A percentile compares a stretch with the other conserved stretches of the same genome.
These are phyloP conservation scores for Russula griseocarnosa DNA, from an alignment of 768 basidiomycete genomes.

Conservation along the genomic window DNA sequence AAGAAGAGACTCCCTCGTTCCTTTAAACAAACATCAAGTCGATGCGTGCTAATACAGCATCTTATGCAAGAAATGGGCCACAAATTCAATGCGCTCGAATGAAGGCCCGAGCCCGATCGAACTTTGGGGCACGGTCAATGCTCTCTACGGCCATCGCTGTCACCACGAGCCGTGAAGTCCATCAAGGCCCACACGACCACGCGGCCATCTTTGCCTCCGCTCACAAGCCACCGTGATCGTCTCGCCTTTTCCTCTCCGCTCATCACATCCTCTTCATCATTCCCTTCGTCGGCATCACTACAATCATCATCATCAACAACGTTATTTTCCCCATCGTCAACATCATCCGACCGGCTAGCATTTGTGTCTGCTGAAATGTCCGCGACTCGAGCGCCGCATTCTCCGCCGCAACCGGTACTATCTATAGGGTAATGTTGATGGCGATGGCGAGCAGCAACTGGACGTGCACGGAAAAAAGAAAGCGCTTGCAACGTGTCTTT, in stretches of 20 bases:
- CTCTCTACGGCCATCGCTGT: not conserved
- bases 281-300: not conserved
- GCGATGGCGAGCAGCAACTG: not conserved
- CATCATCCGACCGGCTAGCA: not conserved
- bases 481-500: slow-evolving; percentile 71
- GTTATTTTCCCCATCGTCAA: not conserved
- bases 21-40: too few relatives aligned
- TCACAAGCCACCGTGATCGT: slow-evolving; percentile 27
- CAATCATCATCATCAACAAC: not conserved
- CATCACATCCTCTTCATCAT: slow-evolving; percentile 3
- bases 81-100: too few relatives aligned
- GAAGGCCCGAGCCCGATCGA: too few relatives aligned
- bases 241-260: slow-evolving; percentile 19
- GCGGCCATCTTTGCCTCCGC: slow-evolving; percentile 26
- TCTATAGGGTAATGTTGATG: too few relatives aligned
- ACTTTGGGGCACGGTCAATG: not conserved
- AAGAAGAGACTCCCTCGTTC: too few relatives aligned
- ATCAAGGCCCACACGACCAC: slow-evolving; percentile 27
- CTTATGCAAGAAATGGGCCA: too few relatives aligned
- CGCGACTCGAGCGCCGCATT: not conserved
- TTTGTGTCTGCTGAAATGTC: not conserved
- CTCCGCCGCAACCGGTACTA: not conserved
- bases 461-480: slow-evolving; percentile 51
- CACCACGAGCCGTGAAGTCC: slow-evolving; percentile 15
- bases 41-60: too few relatives aligned